These are phyloP conservation scores for Colletotrichum salicis DNA, from an alignment of 2,329 filamentous ascomycete species.

Conservation along the genomic window DNA sequence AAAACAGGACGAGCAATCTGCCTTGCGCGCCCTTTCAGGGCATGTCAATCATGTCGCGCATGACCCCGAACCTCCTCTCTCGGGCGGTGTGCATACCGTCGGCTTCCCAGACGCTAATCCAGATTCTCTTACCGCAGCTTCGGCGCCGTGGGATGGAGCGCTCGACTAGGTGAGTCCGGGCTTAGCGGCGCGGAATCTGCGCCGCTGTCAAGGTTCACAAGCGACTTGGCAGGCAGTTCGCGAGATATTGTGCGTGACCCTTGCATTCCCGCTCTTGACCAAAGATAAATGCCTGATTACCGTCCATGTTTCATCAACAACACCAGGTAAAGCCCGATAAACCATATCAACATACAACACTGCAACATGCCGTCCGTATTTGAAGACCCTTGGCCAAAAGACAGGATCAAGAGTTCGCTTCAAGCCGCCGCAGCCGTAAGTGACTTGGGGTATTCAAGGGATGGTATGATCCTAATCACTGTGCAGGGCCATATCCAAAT, in stretches of 20 bases:
- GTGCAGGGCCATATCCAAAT: slow-evolving; percentile 30
- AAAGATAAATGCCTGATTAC: neutral
- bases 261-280: neutral
- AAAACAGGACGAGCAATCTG: slow-evolving; percentile 19
- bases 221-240: slow-evolving; percentile 6
- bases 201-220: neutral
- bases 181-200: slow-evolving; percentile 17
- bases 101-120: slow-evolving; percentile 8
- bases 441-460: neutral
- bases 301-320: too few relatives aligned
- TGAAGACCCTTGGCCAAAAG: slow-evolving; percentile 16
- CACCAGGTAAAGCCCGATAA: neutral
- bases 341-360: neutral
- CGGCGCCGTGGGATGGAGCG: neutral
- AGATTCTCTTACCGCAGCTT: neutral
- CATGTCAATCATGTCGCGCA: neutral
- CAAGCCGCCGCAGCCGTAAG: slow-evolving; percentile 15
- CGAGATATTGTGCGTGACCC: neutral
- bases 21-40: slow-evolving; percentile 4
- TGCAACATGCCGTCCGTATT: slow-evolving; percentile 1
- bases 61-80: neutral
- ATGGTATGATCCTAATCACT: neutral
- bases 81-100: neutral
- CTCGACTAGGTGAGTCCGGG: slow-evolving; percentile 11
- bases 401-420: neutral